Conservation (phyloP, 345 rosid genomes). For the Ricinus communis region DNA sequence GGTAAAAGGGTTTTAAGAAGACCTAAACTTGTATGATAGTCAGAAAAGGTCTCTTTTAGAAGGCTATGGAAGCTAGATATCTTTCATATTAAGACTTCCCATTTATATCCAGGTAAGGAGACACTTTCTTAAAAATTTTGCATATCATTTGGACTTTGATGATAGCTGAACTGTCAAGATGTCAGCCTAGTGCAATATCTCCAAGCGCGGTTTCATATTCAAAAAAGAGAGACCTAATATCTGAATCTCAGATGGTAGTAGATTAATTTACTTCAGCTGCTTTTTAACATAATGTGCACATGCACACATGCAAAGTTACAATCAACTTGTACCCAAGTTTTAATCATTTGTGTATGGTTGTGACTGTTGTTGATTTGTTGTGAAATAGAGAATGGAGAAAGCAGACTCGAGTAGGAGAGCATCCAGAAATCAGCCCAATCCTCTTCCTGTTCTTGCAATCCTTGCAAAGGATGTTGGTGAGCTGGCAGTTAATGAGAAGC, state of each 20-base stretch:
- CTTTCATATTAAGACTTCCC: background rate
- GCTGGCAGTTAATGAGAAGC: slow-evolving; percentile 74
- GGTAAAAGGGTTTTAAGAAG: background rate
- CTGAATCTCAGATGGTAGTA: background rate
- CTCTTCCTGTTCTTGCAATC: slow-evolving; percentile 88
- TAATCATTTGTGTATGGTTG: slow-evolving; percentile 1
- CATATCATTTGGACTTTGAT: background rate
- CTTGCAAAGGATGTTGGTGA: slow-evolving; percentile 96
- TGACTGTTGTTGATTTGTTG: slow-evolving; percentile 15
- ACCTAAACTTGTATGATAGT: background rate
- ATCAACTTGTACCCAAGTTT: background rate
- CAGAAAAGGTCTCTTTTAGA: background rate
- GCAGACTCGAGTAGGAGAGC: slow-evolving; percentile 98
- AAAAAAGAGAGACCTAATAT: background rate
- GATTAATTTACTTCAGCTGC: background rate
- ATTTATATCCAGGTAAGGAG: background rate
- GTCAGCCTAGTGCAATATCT: slow-evolving; percentile 1
- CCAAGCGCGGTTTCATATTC: background rate
- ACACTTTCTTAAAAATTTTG: background rate
- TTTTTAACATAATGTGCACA: background rate
- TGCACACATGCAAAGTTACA: background rate
- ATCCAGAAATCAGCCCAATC: slow-evolving; percentile 68
- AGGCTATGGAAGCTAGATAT: background rate
- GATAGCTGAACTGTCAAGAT: background rate
- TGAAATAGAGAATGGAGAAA: slow-evolving; percentile 86